Conservation (phyloP, 495 filamentous ascomycete species). For the Penicillium dipodomyicola region DNA sequence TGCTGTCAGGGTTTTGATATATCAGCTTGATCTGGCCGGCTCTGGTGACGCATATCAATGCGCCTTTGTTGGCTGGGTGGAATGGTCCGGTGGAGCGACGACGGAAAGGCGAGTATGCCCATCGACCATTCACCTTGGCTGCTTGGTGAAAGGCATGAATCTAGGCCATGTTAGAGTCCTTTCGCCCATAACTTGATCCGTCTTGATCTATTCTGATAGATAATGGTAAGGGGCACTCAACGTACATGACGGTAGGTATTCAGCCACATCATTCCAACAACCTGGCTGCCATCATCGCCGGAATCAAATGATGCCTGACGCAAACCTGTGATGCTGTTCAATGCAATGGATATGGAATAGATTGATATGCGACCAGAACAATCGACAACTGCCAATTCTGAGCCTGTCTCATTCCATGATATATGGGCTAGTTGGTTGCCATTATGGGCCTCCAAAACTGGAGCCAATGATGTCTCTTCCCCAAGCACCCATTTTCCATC, state of each 20-base stretch:
- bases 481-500: slow-evolving; percentile 79
- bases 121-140: slow-evolving; percentile 49
- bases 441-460: slow-evolving; percentile 45
- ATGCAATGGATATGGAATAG: slow-evolving; percentile 55
- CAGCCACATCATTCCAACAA: slow-evolving; percentile 87
- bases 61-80: slow-evolving; percentile 65
- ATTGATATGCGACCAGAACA: slow-evolving; percentile 69
- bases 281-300: slow-evolving; percentile 66
- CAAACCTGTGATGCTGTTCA: slow-evolving; percentile 62
- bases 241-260: slow-evolving; percentile 57
- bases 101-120: slow-evolving; percentile 50
- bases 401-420: slow-evolving; percentile 70
- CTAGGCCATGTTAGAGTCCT: slow-evolving; percentile 22
- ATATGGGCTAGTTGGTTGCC: slow-evolving; percentile 65
- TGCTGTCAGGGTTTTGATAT: slow-evolving; percentile 64
- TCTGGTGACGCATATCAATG: slow-evolving; percentile 67
- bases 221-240: slow-evolving; percentile 7
- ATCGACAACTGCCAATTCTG: slow-evolving; percentile 77
- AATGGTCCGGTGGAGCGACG: slow-evolving; percentile 59
- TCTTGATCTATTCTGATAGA: not conserved
- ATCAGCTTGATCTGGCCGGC: slow-evolving; percentile 67
- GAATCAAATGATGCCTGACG: slow-evolving; percentile 57
- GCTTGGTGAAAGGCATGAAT: slow-evolving; percentile 53
- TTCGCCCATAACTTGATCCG: not conserved
- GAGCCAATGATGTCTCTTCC: slow-evolving; percentile 49